Evolutionary conservation across 345 rosid genomes (phyloP).

Genomic region (Citrus medica): DNA sequence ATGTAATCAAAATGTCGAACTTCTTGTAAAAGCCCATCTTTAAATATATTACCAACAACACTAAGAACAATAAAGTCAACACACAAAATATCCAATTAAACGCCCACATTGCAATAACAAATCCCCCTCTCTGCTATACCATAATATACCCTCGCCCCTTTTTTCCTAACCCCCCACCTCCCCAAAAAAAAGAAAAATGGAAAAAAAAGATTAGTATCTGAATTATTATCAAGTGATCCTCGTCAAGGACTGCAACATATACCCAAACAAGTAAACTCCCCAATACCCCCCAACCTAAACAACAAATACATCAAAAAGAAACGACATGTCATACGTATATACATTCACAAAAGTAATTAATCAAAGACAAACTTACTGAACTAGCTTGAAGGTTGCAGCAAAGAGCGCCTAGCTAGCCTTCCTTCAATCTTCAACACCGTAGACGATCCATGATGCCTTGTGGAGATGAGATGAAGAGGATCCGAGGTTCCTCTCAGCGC

Average conservation of each 20-base stretch:
- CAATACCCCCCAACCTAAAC: conserved; percentile 18
- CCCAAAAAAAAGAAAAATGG: conserved; percentile 7
- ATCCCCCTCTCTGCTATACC: conserved; percentile 49
- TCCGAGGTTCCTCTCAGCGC: conserved; percentile 96
- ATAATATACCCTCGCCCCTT: conserved; percentile 30
- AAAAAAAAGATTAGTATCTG: conserved; percentile 14
- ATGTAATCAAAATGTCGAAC: not conserved
- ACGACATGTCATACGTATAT: conserved; percentile 28
- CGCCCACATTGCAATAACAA: conserved; percentile 25
- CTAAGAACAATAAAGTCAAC: conserved; percentile 3
- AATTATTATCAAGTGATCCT: conserved; percentile 11
- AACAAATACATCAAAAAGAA: conserved; percentile 20
- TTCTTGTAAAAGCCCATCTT: not conserved
- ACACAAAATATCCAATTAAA: conserved; percentile 9
- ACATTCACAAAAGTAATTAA: conserved; percentile 21
- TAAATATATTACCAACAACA: not conserved
- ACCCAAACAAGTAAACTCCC: conserved; percentile 9
- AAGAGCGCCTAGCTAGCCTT: conserved; percentile 14
- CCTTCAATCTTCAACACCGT: conserved; percentile 21
- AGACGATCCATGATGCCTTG: conserved; percentile 24
- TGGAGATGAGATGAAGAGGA: conserved; percentile 66
- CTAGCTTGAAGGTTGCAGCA: conserved; percentile 31
- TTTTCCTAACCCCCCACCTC: not conserved
- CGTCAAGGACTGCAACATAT: conserved; percentile 27
- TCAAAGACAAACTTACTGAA: conserved; percentile 30